Evolutionary conservation across 2,329 filamentous ascomycete species (phyloP).

Genomic region (Albifimbria verrucaria): DNA sequence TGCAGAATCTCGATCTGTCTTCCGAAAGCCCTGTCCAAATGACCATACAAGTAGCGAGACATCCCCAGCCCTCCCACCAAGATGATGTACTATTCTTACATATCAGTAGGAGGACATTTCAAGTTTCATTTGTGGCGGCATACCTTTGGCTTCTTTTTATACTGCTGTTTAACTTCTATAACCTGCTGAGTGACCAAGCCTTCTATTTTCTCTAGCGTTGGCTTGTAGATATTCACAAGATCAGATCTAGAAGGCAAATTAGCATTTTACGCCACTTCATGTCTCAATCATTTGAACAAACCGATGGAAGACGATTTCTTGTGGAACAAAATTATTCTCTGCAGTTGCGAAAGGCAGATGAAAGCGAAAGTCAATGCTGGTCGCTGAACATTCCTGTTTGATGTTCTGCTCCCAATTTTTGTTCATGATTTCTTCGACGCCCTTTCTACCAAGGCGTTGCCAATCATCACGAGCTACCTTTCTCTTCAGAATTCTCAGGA

Average conservation of each 20-base stretch:
- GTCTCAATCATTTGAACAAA: not conserved
- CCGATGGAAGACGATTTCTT: not conserved
- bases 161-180: slow-evolving; percentile 10
- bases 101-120: too few relatives aligned
- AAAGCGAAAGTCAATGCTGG: not conserved
- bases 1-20: slow-evolving; percentile 1
- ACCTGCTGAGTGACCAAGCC: not conserved
- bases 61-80: slow-evolving; percentile 37
- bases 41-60: not conserved
- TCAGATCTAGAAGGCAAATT: not conserved
- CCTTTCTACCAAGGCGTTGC: not conserved
- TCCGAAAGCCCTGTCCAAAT: not conserved
- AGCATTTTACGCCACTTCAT: not conserved
- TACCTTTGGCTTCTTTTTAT: slow-evolving; percentile 21
- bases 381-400: slow-evolving; percentile 15
- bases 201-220: not conserved
- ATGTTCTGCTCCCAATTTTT: slow-evolving; percentile 25
- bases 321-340: not conserved
- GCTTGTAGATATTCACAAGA: not conserved
- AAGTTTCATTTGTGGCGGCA: too few relatives aligned
- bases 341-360: not conserved
- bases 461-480: slow-evolving; percentile 14
- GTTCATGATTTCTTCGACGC: slow-evolving; percentile 17
- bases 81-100: slow-evolving; percentile 28
- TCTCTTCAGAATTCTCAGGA: slow-evolving; percentile 21